These are phyloP conservation scores for Anisodus acutangulus DNA, from an alignment of 257 asterid species.

Conservation along the genomic window DNA sequence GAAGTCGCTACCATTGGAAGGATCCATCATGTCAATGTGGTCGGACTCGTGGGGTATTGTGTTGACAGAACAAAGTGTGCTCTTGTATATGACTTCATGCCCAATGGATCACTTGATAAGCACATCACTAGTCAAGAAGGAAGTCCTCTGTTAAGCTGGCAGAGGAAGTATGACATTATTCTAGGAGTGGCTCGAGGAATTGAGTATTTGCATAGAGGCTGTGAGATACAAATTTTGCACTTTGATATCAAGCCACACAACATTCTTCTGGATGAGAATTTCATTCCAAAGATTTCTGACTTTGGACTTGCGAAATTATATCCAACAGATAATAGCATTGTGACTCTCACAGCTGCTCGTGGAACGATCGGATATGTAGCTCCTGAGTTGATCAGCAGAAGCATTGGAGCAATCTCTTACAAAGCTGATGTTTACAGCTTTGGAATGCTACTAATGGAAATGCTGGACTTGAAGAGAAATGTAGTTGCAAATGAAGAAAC, in stretches of 20 bases:
- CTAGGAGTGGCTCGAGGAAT: slow-evolving; percentile 42
- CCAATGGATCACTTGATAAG: slow-evolving; percentile 57
- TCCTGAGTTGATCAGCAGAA: background rate
- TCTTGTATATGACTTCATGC: slow-evolving; percentile 53
- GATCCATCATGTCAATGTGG: slow-evolving; percentile 56
- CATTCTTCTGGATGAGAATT: slow-evolving; percentile 22
- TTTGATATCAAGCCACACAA: slow-evolving; percentile 22
- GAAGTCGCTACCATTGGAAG: slow-evolving; percentile 60
- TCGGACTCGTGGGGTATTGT: slow-evolving; percentile 54
- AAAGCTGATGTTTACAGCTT: slow-evolving; percentile 26
- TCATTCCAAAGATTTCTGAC: slow-evolving; percentile 11
- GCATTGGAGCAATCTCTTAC: background rate
- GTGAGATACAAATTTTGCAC: background rate
- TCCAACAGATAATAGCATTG: slow-evolving; percentile 14
- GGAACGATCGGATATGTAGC: background rate
- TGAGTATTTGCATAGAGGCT: slow-evolving; percentile 18
- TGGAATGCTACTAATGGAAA: slow-evolving; percentile 24
- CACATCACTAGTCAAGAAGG: slow-evolving; percentile 41
- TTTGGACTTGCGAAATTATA: slow-evolving; percentile 9
- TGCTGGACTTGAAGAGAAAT: background rate
- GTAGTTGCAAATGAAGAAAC: background rate
- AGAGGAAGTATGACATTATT: slow-evolving; percentile 42
- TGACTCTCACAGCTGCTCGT: slow-evolving; percentile 10
- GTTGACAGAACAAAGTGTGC: slow-evolving; percentile 50
- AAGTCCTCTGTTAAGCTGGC: slow-evolving; percentile 27